Evolutionary conservation across 164 flowering plant species (phyloP), one percentile per base, ranked within the genome.

Genomic region (Annona cherimola): DNA sequence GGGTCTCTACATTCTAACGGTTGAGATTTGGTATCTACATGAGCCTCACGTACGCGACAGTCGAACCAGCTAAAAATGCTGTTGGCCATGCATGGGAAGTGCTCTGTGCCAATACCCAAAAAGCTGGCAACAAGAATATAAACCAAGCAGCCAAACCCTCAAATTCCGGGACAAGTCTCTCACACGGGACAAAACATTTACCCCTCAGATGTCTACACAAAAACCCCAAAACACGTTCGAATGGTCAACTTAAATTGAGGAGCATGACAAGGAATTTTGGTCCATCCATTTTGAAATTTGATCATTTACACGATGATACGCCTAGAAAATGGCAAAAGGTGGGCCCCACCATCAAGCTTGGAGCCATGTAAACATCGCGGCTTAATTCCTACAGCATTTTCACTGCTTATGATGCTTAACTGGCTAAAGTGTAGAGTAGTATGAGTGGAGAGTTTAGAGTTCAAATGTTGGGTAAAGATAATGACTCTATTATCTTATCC

Each of bases 171-270:
- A 26, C 63, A 46, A 59, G 9, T 18, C 68, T 71, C 57, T 71
- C 77, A 67, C 35, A 71, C 73, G 63, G 44, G 69, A 74, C 73
- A 74, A 64, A 66, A 73, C 74, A 73, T 77, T 77, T 63, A 73
- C 45, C 60, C 73, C 14, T 50, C 57, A 5, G 14, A 12, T 16
- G 9, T 16, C 11, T 8, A 39, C 76, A 66, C 71, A 60, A 63
- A 46, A 46, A 70, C n/a, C 42, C 60, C 46, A 35, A 72, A 66
- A 18, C 40, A 19, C 57, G 69, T 66, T 64, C 35, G 74, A 72
- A 72, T 50, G 57, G 57, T 50, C 57, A 11, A 50, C 57, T 50
- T 8, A 11, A 11, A 11, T 9, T 50, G 57, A 26, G 18, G 57
- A 11, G 14, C 57, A 50, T 50, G 14, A 5, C 3, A 11, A 9